Base-by-base conservation (phyloP, 805 yeast species). In the Lachancea waltii region DNA sequence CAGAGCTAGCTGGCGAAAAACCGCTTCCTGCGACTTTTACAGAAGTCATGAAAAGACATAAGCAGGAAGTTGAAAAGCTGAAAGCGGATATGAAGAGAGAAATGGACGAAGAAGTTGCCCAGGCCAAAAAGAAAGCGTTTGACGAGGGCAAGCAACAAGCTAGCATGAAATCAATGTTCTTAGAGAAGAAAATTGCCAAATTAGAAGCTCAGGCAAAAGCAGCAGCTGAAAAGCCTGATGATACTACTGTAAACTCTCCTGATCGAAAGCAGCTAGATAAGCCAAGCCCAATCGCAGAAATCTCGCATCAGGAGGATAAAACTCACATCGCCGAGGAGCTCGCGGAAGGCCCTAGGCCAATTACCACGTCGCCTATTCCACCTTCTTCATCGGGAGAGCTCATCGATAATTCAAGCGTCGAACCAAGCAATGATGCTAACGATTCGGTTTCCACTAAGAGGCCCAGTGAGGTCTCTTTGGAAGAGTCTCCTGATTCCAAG, bases 71-170 rank as follows among this genome's bases (percentile, higher is more conserved):
- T 14, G 56, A 56, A 29, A 44, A 55, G 21, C 19, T 57, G 14
- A 54, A 54, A 32, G 36, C 38, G 1, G 47, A 46, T 7, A 16
- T 51, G 17, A 45, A 42, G 19, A 48, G 35, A 7, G 42, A 51
- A 19, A 43, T 49, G 25, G 50, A 50, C 13, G 45, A 41, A 14
- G 44, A 45, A 18, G 26, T 47, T 21, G 39, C 41, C 2, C 43
- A 43, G 7, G 38, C 46, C 5, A 51, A 49, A 27, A 51, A 54
- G 39, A 58, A 51, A 34, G 49, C 60, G 0, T 58, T 56, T 37
- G 59, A 56, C 41, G 61, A 56, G 42, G 63, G 63, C 3, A 52
- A 50, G 34, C 61, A 56, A 28, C 61, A 58, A 36, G 58, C 57
- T 1, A 38, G 46, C 4, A 50, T 56, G 53, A 60, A 58, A 41